Base-by-base conservation (phyloP, 768 basidiomycete genomes). In the Roridomyces roridus region DNA sequence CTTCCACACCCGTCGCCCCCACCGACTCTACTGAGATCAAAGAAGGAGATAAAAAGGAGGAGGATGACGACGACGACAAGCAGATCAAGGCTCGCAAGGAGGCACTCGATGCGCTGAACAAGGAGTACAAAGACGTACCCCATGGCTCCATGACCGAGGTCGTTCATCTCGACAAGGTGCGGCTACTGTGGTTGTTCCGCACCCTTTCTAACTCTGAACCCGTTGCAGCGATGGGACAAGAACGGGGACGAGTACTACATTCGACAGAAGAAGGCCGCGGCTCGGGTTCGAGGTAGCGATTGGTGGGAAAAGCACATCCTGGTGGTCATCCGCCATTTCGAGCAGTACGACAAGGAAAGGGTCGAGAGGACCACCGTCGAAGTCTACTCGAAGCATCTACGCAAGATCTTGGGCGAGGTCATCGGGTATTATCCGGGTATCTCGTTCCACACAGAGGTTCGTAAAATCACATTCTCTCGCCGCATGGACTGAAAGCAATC, bases 221-320 rank as follows among this genome's bases (percentile, higher is more conserved):
- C 5, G 41, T 25, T n/a, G 9, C 24, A 57, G 56, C 49, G 56
- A 23, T 57, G 49, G 56, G 56, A 57, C 39, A 51, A 46, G 36
- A 57, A 57, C 28, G 56, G 56, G 23, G 56, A 57, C 56, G 49
- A 57, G 49, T 57, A 57, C 37, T 57, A 57, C 31, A 45, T 51
- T 18, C 36, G 43, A 14, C 56, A 57, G 37, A 57, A 51, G 44
- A 57, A 57, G 49, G 49, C 44, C 23, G 56, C 26, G 23, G 23
- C 37, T 20, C 49, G 49, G 28, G 46, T 45, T 8, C 42, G 43
- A 1, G 56, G 56, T 1, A 21, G 36, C 10, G 45, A 57, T 10
- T 57, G 56, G 56, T 57, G 56, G 56, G 28, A 46, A 18, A 57
- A 57, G 44, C 56, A 57, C 44, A 24, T 57, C 37, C 34, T 57